Evolutionary conservation across 768 basidiomycete species (phyloP).

Genomic region (Termitomyces sp.): DNA sequence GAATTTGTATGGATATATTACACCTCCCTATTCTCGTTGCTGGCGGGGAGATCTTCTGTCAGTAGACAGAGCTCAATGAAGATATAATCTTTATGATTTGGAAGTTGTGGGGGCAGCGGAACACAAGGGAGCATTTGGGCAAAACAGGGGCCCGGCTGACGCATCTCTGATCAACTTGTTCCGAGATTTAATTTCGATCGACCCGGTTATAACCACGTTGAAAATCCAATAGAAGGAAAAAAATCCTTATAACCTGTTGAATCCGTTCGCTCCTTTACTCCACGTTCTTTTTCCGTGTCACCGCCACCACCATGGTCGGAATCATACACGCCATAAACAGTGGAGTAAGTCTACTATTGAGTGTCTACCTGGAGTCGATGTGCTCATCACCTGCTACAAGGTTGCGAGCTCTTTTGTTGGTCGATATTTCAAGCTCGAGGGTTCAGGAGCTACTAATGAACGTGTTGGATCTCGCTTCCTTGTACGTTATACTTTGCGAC

Average conservation of each 20-base stretch:
- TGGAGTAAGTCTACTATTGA: conserved; percentile 20
- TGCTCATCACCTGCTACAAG: conserved; percentile 20
- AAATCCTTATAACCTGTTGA: neutral
- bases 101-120: no score
- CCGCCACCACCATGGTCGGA: conserved; percentile 17
- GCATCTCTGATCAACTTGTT: no score
- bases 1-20: no score
- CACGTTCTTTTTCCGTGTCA: neutral
- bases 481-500: conserved; percentile 24
- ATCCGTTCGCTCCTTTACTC: neutral
- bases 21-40: no score
- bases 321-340: conserved; percentile 22
- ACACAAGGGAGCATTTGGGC: no score
- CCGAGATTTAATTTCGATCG: no score
- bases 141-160: no score
- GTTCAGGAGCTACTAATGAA: conserved; percentile 61
- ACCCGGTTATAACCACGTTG: no score
- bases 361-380: neutral
- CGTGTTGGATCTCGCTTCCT: conserved; percentile 63
- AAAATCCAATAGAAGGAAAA: no score
- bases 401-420: conserved; percentile 48
- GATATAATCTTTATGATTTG: no score
- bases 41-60: no score
- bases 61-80: no score
- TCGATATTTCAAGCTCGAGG: conserved; percentile 71